Percentiles rank a stretch among this genome's conserved stretches.
Evolutionary conservation across 2,329 filamentous ascomycete species (phyloP).

Genomic region (Penicillium thymicola): DNA sequence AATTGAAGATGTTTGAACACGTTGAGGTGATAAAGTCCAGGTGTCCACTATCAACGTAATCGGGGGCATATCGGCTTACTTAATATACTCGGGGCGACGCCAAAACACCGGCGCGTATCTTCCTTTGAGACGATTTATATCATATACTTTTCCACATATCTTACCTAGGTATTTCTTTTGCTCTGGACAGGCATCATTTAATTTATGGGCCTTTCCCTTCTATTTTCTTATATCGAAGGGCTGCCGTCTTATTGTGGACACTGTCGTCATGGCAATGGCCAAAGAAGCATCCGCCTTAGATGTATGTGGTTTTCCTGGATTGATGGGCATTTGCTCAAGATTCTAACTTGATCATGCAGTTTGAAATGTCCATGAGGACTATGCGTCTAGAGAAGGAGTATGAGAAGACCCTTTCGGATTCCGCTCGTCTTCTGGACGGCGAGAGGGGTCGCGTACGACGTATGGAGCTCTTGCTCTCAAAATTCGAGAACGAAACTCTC

Average conservation of each 20-base stretch:
- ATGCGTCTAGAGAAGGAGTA: slow-evolving; percentile 66
- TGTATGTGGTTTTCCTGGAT: slow-evolving; percentile 18
- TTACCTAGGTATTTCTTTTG: neutral
- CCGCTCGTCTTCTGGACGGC: slow-evolving; percentile 67
- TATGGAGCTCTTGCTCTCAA: slow-evolving; percentile 66
- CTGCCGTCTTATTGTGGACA: neutral
- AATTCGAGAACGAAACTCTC: slow-evolving; percentile 69
- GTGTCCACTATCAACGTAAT: slow-evolving; percentile 12
- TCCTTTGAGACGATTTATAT: neutral
- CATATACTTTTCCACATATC: neutral
- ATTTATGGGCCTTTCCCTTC: neutral
- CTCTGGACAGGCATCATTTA: neutral
- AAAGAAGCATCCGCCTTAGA: slow-evolving; percentile 20
- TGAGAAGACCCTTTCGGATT: slow-evolving; percentile 60
- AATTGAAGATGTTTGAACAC: slow-evolving; percentile 6
- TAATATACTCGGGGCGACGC: neutral
- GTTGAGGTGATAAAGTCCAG: slow-evolving; percentile 5
- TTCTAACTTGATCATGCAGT: slow-evolving; percentile 19
- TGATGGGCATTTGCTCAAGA: neutral
- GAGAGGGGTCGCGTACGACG: slow-evolving; percentile 70
- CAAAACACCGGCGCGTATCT: slow-evolving; percentile 8
- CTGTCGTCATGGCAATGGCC: slow-evolving; percentile 11
- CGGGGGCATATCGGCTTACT: slow-evolving; percentile 2
- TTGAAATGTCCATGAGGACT: slow-evolving; percentile 51
- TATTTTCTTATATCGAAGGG: neutral